Evolutionary conservation across 2,329 filamentous ascomycete genomes (phyloP), one percentile per base, ranked within the genome.

Genomic region (Pseudogymnoascus sp.): DNA sequence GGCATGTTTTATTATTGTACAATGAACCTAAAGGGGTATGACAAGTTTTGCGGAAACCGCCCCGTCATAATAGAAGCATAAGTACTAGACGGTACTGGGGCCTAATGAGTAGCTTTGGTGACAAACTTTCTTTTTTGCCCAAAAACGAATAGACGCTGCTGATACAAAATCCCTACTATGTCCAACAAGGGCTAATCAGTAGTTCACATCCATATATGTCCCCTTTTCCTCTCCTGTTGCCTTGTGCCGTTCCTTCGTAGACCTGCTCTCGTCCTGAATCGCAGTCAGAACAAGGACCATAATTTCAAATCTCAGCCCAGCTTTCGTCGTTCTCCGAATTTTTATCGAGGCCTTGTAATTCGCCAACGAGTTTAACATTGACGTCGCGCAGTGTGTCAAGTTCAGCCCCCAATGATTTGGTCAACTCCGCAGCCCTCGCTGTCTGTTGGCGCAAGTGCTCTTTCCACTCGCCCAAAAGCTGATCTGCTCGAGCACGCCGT

Each of bases 1-100:
- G 49, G 49, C 49, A 33, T 55, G 49, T 55, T 55, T 55, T 55
- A 35, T 55, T 55, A 55, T 33, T 55, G 49, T 55, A 55, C 49
- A 33, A 55, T 33, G 49, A 55, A 55, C 49, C 28, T 35, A 55
- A 55, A 55, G 28, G 49, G 16, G 28, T 55, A 55, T 55, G 49
- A 14, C 49, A 33, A 33, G 49, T 55, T 55, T 55, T 55, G 49
- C 28, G 23, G n/a, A 22, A 55, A 8, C n/a, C 28, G 28, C 8
- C 49, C 49, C 49, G n/a, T 33, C 49, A 55, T 55, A 55, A 55
- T 55, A 55, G 28, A 55, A 55, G n/a, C 25, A 33, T 55, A 55
- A 55, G 22, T 55, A 55, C 49, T 55, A 33, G 49, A 55, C 28
- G 49, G 11, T 28, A 55, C 4, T 33, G 9, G 12, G n/a, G 49